Percentiles rank a stretch among this genome's conserved stretches.
Evolutionary conservation across 345 rosid genomes (phyloP).

Genomic region (Eucalyptus curtisii): DNA sequence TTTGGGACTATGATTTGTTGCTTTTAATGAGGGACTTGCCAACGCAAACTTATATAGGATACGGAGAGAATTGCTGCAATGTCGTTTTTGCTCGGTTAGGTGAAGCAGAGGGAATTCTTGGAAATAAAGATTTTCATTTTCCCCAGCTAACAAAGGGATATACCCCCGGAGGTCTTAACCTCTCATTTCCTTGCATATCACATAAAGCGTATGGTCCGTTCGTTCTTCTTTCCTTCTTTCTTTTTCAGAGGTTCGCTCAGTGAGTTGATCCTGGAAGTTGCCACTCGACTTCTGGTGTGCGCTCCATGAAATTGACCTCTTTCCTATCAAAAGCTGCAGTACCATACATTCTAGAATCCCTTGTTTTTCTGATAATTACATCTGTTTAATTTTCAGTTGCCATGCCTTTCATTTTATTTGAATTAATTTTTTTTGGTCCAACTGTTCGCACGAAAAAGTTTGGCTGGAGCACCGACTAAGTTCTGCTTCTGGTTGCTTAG

Average conservation of each 20-base stretch:
- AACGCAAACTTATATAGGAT: slow-evolving; percentile 1
- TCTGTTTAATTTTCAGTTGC: background rate
- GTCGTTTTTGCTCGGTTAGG: slow-evolving; percentile 17
- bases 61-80: background rate
- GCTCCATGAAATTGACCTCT: background rate
- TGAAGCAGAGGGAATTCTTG: background rate
- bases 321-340: background rate
- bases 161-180: background rate
- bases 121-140: background rate
- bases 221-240: background rate
- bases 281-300: background rate
- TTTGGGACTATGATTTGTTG: background rate
- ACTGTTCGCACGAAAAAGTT: background rate
- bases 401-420: background rate
- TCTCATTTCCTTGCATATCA: slow-evolving; percentile 3
- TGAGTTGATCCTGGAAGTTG: background rate
- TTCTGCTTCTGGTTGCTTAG: background rate
- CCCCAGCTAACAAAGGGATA: background rate
- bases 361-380: background rate
- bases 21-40: background rate
- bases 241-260: background rate
- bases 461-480: background rate
- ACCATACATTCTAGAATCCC: background rate
- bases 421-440: background rate
- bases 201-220: background rate